Conservation (phyloP, 202 grass and related monocot genomes). For the Zoysia matrella region DNA sequence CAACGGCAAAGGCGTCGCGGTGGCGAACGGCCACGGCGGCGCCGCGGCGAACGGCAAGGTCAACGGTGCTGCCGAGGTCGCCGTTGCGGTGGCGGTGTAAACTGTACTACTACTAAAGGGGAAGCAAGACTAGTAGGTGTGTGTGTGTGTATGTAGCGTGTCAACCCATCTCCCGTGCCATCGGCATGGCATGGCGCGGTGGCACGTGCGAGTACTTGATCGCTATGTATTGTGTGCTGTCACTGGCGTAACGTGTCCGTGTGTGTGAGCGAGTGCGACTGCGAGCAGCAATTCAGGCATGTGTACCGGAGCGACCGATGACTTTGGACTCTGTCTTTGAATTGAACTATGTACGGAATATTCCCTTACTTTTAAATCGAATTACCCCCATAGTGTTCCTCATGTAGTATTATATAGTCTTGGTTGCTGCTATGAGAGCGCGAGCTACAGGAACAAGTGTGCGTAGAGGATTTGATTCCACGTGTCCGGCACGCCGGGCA, state of each 20-base stretch:
- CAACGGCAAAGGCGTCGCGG: neutral
- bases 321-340: neutral
- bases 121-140: constrained; percentile 26
- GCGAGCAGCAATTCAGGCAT: constrained; percentile 17
- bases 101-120: neutral
- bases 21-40: constrained; percentile 2
- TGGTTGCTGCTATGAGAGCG: neutral
- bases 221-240: constrained; percentile 4
- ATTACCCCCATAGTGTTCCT: neutral
- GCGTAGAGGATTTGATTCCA: constrained; percentile 83
- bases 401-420: neutral
- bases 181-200: neutral
- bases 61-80: constrained; percentile 36
- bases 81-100: constrained; percentile 27
- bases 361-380: neutral
- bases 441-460: constrained; percentile 58
- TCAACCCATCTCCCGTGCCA: neutral
- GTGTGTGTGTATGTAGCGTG: constrained; percentile 18
- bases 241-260: neutral
- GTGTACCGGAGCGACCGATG: neutral
- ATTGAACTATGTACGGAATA: too few species aligned
- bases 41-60: constrained; percentile 31
- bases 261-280: constrained; percentile 1
- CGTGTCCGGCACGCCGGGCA: constrained; percentile 70
- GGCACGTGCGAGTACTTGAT: constrained; percentile 23